phyloP scores from a whole-genome alignment of 768 basidiomycete species.

The Amanita rimosa region DNA sequence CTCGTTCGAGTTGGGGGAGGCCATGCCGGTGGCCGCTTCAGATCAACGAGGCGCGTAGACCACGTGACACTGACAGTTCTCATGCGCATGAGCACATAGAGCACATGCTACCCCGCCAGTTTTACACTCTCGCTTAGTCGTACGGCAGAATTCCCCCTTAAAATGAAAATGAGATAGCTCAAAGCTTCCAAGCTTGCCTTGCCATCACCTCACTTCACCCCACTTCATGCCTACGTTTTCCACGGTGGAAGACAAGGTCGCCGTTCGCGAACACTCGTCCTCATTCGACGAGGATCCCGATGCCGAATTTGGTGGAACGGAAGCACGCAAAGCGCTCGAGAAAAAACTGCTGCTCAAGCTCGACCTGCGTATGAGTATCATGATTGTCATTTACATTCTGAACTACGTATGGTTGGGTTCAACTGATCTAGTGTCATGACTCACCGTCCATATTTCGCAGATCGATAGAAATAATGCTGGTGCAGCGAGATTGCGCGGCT shows the following conservation, averaged over 20 bases:
- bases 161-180: background rate
- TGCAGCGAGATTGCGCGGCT: conserved; percentile 62
- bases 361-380: conserved; percentile 43
- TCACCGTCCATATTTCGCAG: conserved; percentile 17
- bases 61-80: background rate
- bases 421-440: conserved; percentile 2
- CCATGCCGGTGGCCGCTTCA: conserved; percentile 1
- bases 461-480: conserved; percentile 76
- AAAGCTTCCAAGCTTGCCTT: no score
- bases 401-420: conserved; percentile 25
- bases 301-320: conserved; percentile 37
- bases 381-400: conserved; percentile 40
- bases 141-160: no score
- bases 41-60: background rate
- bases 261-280: background rate
- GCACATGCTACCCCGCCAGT: no score
- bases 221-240: background rate
- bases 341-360: conserved; percentile 42
- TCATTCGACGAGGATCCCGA: conserved; percentile 15
- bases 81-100: no score
- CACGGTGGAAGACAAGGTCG: no score
- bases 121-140: no score
- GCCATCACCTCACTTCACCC: background rate
- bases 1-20: conserved; percentile 5
- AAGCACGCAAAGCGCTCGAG: conserved; percentile 36